phyloP scores from a whole-genome alignment of 83 land plant species.

The Isoetes engelmannii region DNA sequence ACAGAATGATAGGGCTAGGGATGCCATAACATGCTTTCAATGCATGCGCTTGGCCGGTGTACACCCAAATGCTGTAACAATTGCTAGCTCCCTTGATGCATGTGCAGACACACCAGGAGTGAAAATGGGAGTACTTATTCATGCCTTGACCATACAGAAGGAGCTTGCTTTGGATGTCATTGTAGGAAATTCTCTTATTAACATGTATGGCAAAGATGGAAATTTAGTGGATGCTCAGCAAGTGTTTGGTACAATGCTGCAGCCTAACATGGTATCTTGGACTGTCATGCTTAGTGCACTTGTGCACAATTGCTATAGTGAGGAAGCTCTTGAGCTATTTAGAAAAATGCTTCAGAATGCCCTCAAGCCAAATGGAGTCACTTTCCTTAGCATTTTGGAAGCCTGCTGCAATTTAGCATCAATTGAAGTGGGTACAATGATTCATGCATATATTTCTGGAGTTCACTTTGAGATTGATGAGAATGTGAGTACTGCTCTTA shows the following conservation, averaged over 20 bases:
- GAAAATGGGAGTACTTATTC: slow-evolving; percentile 21
- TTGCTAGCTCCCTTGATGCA: slow-evolving; percentile 40
- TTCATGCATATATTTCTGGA: too few species aligned
- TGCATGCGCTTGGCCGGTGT: slow-evolving; percentile 39
- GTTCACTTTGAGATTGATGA: not conserved
- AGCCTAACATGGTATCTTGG: too few species aligned
- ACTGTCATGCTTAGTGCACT: too few species aligned
- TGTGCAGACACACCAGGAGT: slow-evolving; percentile 32
- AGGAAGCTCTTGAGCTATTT: too few species aligned
- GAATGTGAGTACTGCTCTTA: too few species aligned
- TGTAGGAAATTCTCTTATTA: slow-evolving; percentile 2
- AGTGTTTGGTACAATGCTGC: not conserved
- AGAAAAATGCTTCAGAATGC: too few species aligned
- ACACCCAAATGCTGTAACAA: slow-evolving; percentile 43
- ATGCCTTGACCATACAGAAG: slow-evolving; percentile 8
- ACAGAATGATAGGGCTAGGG: slow-evolving; percentile 24
- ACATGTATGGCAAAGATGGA: slow-evolving; percentile 13
- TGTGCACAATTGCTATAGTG: too few species aligned
- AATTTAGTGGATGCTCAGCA: slow-evolving; percentile 4
- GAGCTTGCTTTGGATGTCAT: not conserved
- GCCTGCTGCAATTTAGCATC: not conserved
- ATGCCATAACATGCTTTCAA: slow-evolving; percentile 40
- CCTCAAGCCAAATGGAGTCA: not conserved
- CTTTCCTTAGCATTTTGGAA: slow-evolving; percentile 9
- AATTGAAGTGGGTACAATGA: too few species aligned